Conservation (phyloP, 2,329 filamentous ascomycete species). For the Lecanicillium sp. region DNA sequence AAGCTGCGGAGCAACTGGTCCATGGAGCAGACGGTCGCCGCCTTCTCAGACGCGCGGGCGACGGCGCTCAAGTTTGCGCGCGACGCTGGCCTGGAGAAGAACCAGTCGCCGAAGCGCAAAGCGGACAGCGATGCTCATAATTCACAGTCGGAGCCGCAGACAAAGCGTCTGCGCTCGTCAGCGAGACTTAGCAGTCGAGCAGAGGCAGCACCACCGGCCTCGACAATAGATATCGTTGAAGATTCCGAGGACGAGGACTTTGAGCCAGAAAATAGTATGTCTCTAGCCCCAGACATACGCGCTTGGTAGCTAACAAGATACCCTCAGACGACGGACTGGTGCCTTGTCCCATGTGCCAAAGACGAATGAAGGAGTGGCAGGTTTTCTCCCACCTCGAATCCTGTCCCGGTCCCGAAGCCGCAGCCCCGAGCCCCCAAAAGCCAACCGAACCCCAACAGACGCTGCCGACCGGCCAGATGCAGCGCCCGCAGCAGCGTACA, state of each 20-base stretch:
- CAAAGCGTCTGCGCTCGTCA: slow-evolving; percentile 49
- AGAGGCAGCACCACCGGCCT: slow-evolving; percentile 27
- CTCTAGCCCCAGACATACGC: background rate
- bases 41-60: slow-evolving; percentile 62
- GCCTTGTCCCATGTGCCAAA: slow-evolving; percentile 74
- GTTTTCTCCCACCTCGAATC: slow-evolving; percentile 79
- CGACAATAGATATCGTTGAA: slow-evolving; percentile 19
- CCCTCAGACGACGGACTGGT: slow-evolving; percentile 65
- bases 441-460: background rate
- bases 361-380: slow-evolving; percentile 69
- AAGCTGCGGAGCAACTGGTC: slow-evolving; percentile 81
- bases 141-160: slow-evolving; percentile 25
- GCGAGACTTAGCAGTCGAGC: slow-evolving; percentile 40
- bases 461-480: slow-evolving; percentile 17
- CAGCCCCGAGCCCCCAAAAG: slow-evolving; percentile 10
- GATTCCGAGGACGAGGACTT: slow-evolving; percentile 27
- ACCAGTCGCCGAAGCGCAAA: slow-evolving; percentile 47
- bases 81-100: slow-evolving; percentile 16
- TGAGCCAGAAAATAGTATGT: slow-evolving; percentile 23
- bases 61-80: slow-evolving; percentile 60
- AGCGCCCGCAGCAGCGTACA: slow-evolving; percentile 30
- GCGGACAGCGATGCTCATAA: slow-evolving; percentile 28
- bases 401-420: slow-evolving; percentile 38
- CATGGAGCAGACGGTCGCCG: slow-evolving; percentile 76
- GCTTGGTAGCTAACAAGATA: slow-evolving; percentile 13